Evolutionary conservation across 2,329 filamentous ascomycete species (phyloP).

Genomic region (Curvularia sp.): DNA sequence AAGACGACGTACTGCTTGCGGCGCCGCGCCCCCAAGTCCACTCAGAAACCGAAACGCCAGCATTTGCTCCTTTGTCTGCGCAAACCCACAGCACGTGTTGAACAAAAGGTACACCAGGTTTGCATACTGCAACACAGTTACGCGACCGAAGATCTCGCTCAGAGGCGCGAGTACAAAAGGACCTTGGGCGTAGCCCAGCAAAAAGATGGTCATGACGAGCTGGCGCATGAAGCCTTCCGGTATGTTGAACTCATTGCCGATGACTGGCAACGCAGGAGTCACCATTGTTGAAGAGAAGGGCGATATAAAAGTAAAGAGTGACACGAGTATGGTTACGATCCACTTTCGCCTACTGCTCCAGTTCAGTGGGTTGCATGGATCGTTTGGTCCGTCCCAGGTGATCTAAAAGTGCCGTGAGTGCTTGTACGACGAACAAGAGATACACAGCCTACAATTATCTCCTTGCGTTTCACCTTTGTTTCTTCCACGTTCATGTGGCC

Average conservation of each 20-base stretch:
- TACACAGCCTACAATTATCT: conserved; percentile 25
- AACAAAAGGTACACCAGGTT: conserved; percentile 48
- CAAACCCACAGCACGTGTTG: conserved; percentile 47
- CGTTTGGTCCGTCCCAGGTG: conserved; percentile 56
- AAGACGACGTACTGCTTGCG: conserved; percentile 43
- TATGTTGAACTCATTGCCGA: conserved; percentile 45
- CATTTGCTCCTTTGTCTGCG: conserved; percentile 41
- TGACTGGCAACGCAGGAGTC: conserved; percentile 42
- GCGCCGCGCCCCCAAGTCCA: conserved; percentile 46
- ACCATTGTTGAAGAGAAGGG: conserved; percentile 52
- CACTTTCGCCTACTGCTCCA: conserved; percentile 56
- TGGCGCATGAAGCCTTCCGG: conserved; percentile 37
- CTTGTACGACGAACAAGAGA: neutral
- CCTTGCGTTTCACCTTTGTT: conserved; percentile 15
- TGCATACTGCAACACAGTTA: conserved; percentile 43
- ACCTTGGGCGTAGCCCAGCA: conserved; percentile 49
- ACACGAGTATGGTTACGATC: conserved; percentile 56
- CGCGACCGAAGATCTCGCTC: conserved; percentile 48
- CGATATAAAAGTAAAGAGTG: conserved; percentile 50
- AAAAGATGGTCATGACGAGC: conserved; percentile 48
- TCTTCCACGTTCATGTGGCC: conserved; percentile 14
- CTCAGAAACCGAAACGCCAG: conserved; percentile 46
- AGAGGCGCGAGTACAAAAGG: conserved; percentile 48
- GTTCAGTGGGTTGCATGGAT: conserved; percentile 58
- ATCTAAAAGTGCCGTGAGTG: conserved; percentile 35